Evolutionary conservation across 345 rosid species (phyloP).

Genomic region (Gossypium raimondii): DNA sequence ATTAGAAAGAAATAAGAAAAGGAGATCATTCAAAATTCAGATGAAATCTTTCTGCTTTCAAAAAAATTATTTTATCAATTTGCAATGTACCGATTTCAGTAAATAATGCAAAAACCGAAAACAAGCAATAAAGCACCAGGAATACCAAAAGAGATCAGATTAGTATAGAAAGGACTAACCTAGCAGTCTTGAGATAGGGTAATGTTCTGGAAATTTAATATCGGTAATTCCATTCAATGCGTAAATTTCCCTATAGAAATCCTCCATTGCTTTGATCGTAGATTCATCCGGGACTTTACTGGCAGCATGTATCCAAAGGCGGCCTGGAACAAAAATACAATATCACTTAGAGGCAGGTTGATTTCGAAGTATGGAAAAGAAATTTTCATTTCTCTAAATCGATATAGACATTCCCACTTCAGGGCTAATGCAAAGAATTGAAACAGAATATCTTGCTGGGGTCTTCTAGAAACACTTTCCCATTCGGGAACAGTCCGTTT

Average conservation of each 20-base stretch:
- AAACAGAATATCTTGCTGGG: neutral
- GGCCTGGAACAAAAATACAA: slow-evolving; percentile 39
- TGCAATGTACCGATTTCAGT: neutral
- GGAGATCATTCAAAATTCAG: neutral
- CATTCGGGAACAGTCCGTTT: neutral
- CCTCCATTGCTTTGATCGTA: slow-evolving; percentile 91
- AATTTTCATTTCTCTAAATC: neutral
- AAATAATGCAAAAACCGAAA: neutral
- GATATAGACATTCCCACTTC: neutral
- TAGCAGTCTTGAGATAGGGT: slow-evolving; percentile 82
- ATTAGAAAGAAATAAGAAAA: slow-evolving; percentile 8
- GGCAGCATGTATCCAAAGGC: slow-evolving; percentile 97
- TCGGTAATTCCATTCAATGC: slow-evolving; percentile 61
- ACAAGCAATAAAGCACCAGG: neutral
- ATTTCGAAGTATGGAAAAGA: neutral
- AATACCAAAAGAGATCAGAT: neutral
- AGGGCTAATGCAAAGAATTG: neutral
- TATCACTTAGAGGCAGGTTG: neutral
- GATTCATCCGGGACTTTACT: slow-evolving; percentile 80
- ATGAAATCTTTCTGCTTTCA: neutral
- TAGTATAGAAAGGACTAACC: slow-evolving; percentile 27
- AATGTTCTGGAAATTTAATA: slow-evolving; percentile 61
- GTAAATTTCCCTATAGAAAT: slow-evolving; percentile 72
- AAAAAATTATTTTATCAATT: neutral
- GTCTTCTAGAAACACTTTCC: neutral